Base-by-base conservation (phyloP, 331 rosid genomes). In the Quercus phellos region DNA sequence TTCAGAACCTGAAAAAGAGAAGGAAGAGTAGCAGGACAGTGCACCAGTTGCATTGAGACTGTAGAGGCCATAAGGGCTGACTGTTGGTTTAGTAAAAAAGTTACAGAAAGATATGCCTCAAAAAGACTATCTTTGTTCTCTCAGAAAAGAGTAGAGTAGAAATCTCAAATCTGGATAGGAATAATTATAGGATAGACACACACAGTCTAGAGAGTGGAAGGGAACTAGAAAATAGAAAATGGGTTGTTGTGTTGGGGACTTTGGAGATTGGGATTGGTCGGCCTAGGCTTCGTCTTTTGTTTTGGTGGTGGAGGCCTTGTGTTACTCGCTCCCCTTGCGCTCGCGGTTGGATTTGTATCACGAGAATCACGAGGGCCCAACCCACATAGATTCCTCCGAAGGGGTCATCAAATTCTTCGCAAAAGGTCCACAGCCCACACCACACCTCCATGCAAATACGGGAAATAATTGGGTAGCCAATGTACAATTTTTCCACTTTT, bases 1-100 rank as follows among this genome's bases (percentile, higher is more conserved):
- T 38, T 38, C 12, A 8, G 9, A 78, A 87, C 90, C 90, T 87
- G 87, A 29, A 75, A n/a, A 29, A 72, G 82, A 73, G 64, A 79
- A 71, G 78, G 66, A 34, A 42, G 86, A 26, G 71, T 74, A 84
- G 46, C 70, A 58, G 81, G 88, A 74, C 64, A 77, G 19, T 84
- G 86, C 60, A 86, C n/a, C 55, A 84, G 22, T n/a, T 84, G 91
- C 58, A 78, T 79, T 54, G 94, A 80, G 42, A 82, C 78, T 55
- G 87, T 68, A 77, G 78, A 75, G 2, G 93, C 90, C 92, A 80
- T 84, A 22, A 58, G 16, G 17, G 64, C 30, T 10, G 18, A 79
- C 16, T 53, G 18, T 34, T 29, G 56, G 35, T 59, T 46, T 70
- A 68, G 26, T 22, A 38, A 38, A 38, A 38, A 38, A 38, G 46